Evolutionary conservation across 106 monocot genomes (phyloP).

Genomic region (Allium cepa): DNA sequence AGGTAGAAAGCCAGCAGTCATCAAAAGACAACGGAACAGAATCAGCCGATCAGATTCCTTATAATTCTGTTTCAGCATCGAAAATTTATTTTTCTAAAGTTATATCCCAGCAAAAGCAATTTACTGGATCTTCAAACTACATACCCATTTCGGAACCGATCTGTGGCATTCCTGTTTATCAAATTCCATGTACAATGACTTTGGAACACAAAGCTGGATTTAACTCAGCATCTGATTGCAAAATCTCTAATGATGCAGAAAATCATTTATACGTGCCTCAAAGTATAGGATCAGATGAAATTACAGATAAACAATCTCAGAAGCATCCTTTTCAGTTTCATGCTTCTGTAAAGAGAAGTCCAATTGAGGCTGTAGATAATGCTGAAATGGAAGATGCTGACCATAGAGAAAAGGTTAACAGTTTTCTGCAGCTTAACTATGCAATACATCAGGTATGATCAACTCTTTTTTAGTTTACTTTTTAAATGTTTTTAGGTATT

Average conservation of each 20-base stretch:
- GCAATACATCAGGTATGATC: slow-evolving; percentile 43
- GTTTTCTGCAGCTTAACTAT: slow-evolving; percentile 52
- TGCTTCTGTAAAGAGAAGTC: slow-evolving; percentile 14
- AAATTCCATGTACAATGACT: slow-evolving; percentile 7
- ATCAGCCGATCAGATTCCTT: slow-evolving; percentile 20
- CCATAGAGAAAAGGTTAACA: slow-evolving; percentile 21
- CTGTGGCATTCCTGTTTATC: slow-evolving; percentile 15
- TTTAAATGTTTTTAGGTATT: too few relatives aligned
- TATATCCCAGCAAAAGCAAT: slow-evolving; percentile 24
- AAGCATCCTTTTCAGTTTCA: slow-evolving; percentile 5
- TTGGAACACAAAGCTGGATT: slow-evolving; percentile 12
- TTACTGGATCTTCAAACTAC: slow-evolving; percentile 25
- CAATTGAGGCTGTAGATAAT: slow-evolving; percentile 2
- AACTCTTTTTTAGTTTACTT: neutral
- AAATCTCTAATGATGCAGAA: neutral
- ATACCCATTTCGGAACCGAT: slow-evolving; percentile 12
- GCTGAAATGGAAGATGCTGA: slow-evolving; percentile 9
- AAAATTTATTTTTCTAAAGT: slow-evolving; percentile 14
- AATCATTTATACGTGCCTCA: slow-evolving; percentile 7
- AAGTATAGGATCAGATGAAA: slow-evolving; percentile 14
- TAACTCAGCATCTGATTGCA: slow-evolving; percentile 5
- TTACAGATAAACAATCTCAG: slow-evolving; percentile 8
- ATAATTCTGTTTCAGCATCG: slow-evolving; percentile 21
- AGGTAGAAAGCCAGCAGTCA: slow-evolving; percentile 18
- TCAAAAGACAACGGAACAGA: slow-evolving; percentile 19